Percentiles rank a stretch among this genome's conserved stretches.
phyloP scores from a whole-genome alignment of 2,329 filamentous ascomycete genomes.

The Cladosporium sp. region DNA sequence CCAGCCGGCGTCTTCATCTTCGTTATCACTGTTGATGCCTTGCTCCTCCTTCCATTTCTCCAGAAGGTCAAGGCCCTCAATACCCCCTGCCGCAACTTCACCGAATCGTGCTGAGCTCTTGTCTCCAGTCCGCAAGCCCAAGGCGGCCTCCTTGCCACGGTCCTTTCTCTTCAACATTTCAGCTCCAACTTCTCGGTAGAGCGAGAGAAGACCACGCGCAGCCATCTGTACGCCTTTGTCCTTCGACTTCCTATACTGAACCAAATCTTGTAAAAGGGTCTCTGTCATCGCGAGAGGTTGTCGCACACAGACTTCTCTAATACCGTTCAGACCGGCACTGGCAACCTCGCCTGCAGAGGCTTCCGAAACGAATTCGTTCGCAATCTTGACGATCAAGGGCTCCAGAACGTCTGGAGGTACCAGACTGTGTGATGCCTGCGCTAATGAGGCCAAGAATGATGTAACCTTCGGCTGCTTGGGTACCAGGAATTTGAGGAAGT shows the following conservation, averaged over 20 bases:
- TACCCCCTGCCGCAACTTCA: slow-evolving; percentile 70
- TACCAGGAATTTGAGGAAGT: slow-evolving; percentile 85
- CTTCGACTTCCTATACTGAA: slow-evolving; percentile 94
- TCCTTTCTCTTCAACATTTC: slow-evolving; percentile 85
- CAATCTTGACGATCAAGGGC: slow-evolving; percentile 87
- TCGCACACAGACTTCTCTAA: slow-evolving; percentile 85
- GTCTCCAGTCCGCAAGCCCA: slow-evolving; percentile 71
- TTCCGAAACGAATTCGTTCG: slow-evolving; percentile 97
- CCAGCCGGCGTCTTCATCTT: slow-evolving; percentile 51
- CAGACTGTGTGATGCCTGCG: slow-evolving; percentile 83
- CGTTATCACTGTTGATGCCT: slow-evolving; percentile 52
- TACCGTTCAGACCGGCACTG: slow-evolving; percentile 86
- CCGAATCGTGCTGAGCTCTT: slow-evolving; percentile 73
- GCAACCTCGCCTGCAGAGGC: slow-evolving; percentile 86
- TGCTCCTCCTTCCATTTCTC: slow-evolving; percentile 94
- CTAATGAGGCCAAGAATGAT: slow-evolving; percentile 84
- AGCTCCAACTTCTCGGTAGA: slow-evolving; percentile 87
- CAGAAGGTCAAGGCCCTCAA: slow-evolving; percentile 86
- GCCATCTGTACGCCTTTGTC: slow-evolving; percentile 99
- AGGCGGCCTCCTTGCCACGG: slow-evolving; percentile 82
- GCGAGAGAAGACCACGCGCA: slow-evolving; percentile 78
- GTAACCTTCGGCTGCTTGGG: slow-evolving; percentile 86
- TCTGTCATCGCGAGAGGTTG: slow-evolving; percentile 96
- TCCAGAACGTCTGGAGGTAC: slow-evolving; percentile 91
- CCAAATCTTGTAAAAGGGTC: slow-evolving; percentile 88